Evolutionary conservation across 257 asterid genomes (phyloP).

Genomic region (Forsythia suspensa): DNA sequence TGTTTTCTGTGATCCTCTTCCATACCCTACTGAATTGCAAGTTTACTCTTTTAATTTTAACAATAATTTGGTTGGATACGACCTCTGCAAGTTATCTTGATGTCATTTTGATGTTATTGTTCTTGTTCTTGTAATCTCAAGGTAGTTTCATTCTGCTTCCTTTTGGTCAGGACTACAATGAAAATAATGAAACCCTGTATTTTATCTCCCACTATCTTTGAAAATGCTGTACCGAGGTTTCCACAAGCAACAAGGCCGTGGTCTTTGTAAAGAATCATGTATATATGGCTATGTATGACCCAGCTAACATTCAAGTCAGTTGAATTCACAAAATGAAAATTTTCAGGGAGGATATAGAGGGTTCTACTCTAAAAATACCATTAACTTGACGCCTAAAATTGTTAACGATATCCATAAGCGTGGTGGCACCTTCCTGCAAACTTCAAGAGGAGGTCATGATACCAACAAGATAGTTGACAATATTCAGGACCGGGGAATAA

Average conservation of each 20-base stretch:
- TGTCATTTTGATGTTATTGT: constrained; percentile 3
- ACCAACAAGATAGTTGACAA: constrained; percentile 93
- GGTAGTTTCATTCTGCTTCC: too few species aligned
- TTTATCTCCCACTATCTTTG: not conserved
- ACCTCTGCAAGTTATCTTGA: not conserved
- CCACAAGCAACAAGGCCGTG: constrained; percentile 6
- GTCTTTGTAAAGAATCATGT: not conserved
- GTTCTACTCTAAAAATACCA: constrained; percentile 85
- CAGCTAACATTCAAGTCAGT: not conserved
- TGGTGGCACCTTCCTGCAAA: constrained; percentile 93
- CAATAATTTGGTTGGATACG: not conserved
- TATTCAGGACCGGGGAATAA: constrained; percentile 91
- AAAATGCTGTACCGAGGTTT: not conserved
- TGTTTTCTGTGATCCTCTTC: not conserved
- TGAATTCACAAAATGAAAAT: constrained; percentile 6
- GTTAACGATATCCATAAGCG: constrained; percentile 91
- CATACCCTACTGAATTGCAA: not conserved
- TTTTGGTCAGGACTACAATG: not conserved
- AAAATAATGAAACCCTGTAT: not conserved
- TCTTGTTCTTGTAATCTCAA: not conserved
- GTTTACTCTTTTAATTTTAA: not conserved
- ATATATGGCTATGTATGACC: not conserved
- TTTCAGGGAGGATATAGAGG: constrained; percentile 96
- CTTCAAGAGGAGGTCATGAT: constrained; percentile 96
- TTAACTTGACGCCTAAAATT: constrained; percentile 69